These are phyloP conservation scores for Bacidia rubella DNA, from an alignment of 495 filamentous ascomycete genomes.

Conservation along the genomic window DNA sequence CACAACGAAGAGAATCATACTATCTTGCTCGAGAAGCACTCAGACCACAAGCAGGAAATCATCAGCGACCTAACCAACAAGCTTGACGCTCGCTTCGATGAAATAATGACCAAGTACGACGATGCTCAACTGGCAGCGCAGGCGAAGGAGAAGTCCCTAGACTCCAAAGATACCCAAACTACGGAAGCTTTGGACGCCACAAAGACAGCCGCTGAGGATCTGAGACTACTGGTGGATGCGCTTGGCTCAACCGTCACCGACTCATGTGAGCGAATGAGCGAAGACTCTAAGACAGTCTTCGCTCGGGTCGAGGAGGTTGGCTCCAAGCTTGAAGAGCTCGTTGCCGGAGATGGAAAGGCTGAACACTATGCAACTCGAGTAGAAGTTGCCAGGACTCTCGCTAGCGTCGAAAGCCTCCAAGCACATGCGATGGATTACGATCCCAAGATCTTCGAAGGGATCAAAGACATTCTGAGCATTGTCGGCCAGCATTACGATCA, in stretches of 20 bases:
- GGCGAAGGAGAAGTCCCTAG: constrained; percentile 52
- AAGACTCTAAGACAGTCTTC: constrained; percentile 73
- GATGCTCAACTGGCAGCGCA: constrained; percentile 59
- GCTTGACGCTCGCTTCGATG: constrained; percentile 65
- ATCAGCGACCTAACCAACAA: constrained; percentile 46
- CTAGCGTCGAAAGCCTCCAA: constrained; percentile 61
- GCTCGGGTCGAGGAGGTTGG: constrained; percentile 62
- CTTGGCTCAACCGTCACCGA: constrained; percentile 76
- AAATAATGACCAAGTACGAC: constrained; percentile 69
- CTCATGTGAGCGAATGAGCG: constrained; percentile 66
- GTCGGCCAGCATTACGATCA: constrained; percentile 72
- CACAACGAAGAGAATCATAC: constrained; percentile 69
- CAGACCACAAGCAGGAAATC: constrained; percentile 43
- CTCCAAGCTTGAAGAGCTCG: constrained; percentile 47
- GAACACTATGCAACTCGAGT: constrained; percentile 68
- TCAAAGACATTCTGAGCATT: constrained; percentile 69
- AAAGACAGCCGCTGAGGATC: constrained; percentile 70
- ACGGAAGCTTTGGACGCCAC: constrained; percentile 56
- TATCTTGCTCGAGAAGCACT: constrained; percentile 52
- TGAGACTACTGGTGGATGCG: constrained; percentile 68
- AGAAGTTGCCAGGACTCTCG: constrained; percentile 55
- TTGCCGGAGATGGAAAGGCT: constrained; percentile 52
- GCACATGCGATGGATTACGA: constrained; percentile 64
- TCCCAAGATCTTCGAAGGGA: constrained; percentile 66
- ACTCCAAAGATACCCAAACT: constrained; percentile 50